Evolutionary conservation across 768 basidiomycete species (phyloP).

Genomic region (Collybia nuda): DNA sequence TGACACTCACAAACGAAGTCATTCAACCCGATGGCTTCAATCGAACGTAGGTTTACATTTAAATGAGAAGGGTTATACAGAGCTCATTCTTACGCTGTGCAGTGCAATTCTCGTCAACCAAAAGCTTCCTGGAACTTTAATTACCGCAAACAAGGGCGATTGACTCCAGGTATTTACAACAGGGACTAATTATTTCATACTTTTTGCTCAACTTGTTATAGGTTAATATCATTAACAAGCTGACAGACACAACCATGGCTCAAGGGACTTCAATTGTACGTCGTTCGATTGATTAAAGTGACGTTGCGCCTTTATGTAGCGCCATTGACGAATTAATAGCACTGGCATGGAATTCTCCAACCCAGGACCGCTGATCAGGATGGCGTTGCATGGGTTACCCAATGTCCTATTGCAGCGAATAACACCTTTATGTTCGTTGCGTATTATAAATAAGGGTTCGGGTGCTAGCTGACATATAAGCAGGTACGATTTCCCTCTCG

Average conservation of each 20-base stretch:
- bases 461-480: too few species aligned
- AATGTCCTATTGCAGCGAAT: slow-evolving; percentile 34
- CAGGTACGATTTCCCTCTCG: too few species aligned
- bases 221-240: slow-evolving; percentile 17
- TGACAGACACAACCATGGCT: slow-evolving; percentile 18
- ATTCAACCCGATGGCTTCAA: slow-evolving; percentile 51
- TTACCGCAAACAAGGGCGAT: slow-evolving; percentile 23
- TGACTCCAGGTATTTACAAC: slow-evolving; percentile 4
- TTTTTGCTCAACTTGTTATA: too few species aligned
- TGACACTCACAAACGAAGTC: slow-evolving; percentile 37
- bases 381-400: slow-evolving; percentile 23
- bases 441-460: too few species aligned
- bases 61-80: neutral
- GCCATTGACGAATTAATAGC: neutral
- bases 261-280: slow-evolving; percentile 18
- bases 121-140: slow-evolving; percentile 25
- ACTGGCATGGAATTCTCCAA: slow-evolving; percentile 13
- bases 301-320: slow-evolving; percentile 2
- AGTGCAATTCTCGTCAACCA: neutral
- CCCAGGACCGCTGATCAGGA: slow-evolving; percentile 11
- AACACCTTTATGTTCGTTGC: slow-evolving; percentile 26
- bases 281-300: slow-evolving; percentile 5
- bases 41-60: slow-evolving; percentile 35
- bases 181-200: too few species aligned
- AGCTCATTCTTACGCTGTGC: neutral